Percentiles rank a stretch among this genome's conserved stretches.
phyloP scores from a whole-genome alignment of 2,329 filamentous ascomycete species.

The Neodidymelliopsis sp. region DNA sequence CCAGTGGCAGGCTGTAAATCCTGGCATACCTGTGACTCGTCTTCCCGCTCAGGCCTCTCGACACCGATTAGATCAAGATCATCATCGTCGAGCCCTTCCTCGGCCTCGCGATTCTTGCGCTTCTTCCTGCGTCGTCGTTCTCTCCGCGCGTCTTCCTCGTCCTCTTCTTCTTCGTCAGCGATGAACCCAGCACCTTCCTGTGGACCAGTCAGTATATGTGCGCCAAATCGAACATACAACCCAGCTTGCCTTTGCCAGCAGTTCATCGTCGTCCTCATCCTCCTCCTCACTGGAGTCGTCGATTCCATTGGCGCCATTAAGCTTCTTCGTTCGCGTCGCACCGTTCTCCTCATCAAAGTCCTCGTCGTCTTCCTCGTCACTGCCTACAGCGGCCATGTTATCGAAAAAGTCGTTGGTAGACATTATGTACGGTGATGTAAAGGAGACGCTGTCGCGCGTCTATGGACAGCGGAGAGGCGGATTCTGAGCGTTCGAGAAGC shows the following conservation, averaged over 20 bases:
- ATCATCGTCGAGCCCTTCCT: conserved; percentile 87
- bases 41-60: conserved; percentile 69
- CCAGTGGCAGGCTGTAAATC: neutral
- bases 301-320: conserved; percentile 41
- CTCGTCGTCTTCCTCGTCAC: conserved; percentile 60
- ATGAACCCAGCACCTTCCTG: conserved; percentile 95
- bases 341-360: conserved; percentile 45
- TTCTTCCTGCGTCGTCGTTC: conserved; percentile 74
- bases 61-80: conserved; percentile 95
- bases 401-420: conserved; percentile 73
- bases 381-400: conserved; percentile 84
- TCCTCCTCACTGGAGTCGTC: conserved; percentile 52
- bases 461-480: conserved; percentile 15
- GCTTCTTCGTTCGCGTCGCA: conserved; percentile 31
- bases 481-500: conserved; percentile 20
- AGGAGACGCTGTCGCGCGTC: conserved; percentile 34
- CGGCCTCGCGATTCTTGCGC: conserved; percentile 79
- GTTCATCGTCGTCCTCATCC: conserved; percentile 51
- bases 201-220: conserved; percentile 23
- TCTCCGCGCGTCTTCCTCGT: conserved; percentile 66
- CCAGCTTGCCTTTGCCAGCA: conserved; percentile 39
- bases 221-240: conserved; percentile 21
- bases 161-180: conserved; percentile 85
- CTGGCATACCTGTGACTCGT: conserved; percentile 69
- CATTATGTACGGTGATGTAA: conserved; percentile 40